Conservation (phyloP, 208 protist genomes). For the Leishmania aethiopica region DNA sequence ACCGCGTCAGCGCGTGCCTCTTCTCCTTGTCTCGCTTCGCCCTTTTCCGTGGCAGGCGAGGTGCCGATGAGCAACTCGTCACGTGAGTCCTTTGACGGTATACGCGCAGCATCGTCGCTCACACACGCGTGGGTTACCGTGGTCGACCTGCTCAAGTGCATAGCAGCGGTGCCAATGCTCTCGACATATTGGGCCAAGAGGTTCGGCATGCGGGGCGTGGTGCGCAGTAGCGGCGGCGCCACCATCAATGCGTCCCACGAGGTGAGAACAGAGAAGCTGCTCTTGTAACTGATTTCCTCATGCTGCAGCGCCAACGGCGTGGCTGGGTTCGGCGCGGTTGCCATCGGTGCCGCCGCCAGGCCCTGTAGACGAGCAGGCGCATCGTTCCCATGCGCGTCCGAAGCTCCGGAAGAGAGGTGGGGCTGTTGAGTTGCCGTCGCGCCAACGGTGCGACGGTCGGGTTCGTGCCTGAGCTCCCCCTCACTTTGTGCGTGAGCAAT, state of each 20-base stretch:
- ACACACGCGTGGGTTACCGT: background rate
- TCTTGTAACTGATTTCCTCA: conserved; percentile 21
- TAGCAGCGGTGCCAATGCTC: background rate
- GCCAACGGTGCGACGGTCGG: background rate
- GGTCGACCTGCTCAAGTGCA: background rate
- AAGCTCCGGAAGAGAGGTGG: background rate
- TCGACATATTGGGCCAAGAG: background rate
- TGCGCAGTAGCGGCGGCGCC: conserved; percentile 13
- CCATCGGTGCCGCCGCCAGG: background rate
- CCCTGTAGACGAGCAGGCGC: background rate
- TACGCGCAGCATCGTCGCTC: background rate
- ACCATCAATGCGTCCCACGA: conserved; percentile 21
- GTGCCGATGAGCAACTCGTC: background rate
- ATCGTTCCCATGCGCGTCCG: background rate
- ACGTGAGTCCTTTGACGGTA: background rate
- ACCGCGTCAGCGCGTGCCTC: background rate
- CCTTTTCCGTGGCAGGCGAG: background rate
- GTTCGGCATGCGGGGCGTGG: conserved; percentile 4
- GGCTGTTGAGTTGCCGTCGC: background rate
- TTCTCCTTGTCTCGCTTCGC: background rate
- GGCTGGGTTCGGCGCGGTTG: background rate
- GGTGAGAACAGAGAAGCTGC: conserved; percentile 25
- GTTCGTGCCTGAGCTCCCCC: background rate
- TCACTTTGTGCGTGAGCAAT: background rate
- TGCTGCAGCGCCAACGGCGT: background rate